Percentiles rank a stretch among this genome's conserved stretches.
phyloP scores from a whole-genome alignment of 768 basidiomycete genomes.

The Lactifluus rugatus region DNA sequence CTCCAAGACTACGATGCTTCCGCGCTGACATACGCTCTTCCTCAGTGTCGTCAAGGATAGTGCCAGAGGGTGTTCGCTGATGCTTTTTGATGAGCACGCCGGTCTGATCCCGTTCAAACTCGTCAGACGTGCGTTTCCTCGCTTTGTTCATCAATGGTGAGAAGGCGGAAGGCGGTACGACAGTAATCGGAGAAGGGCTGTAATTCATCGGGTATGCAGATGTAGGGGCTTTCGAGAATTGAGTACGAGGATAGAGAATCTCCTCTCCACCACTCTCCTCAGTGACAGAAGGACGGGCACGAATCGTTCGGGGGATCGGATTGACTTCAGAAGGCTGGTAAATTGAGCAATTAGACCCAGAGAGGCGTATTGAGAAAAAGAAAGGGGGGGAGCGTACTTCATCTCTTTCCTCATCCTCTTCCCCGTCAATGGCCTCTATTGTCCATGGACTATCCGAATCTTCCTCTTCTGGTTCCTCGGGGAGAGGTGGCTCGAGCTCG shows the following conservation, averaged over 20 bases:
- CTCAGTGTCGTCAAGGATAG: conserved; percentile 36
- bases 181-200: neutral
- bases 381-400: conserved; percentile 37
- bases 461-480: conserved; percentile 37
- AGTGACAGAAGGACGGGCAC: conserved; percentile 53
- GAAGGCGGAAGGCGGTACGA: conserved; percentile 17
- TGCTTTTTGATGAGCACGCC: conserved; percentile 19
- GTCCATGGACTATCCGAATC: conserved; percentile 78
- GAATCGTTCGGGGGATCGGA: conserved; percentile 40
- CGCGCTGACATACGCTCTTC: conserved; percentile 14
- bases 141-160: conserved; percentile 18
- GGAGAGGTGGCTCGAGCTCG: conserved; percentile 23
- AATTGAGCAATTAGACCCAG: neutral
- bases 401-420: conserved; percentile 52
- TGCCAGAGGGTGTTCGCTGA: conserved; percentile 14
- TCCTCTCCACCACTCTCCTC: conserved; percentile 88
- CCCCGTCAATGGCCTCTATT: conserved; percentile 77
- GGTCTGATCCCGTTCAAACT: conserved; percentile 25
- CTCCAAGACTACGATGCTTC: conserved; percentile 20
- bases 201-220: neutral
- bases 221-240: conserved; percentile 10
- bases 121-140: conserved; percentile 27
- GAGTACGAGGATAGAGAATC: conserved; percentile 70
- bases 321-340: conserved; percentile 37
- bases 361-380: neutral